Conservation (phyloP, 805 yeast species). For the Lachancea sp. region DNA sequence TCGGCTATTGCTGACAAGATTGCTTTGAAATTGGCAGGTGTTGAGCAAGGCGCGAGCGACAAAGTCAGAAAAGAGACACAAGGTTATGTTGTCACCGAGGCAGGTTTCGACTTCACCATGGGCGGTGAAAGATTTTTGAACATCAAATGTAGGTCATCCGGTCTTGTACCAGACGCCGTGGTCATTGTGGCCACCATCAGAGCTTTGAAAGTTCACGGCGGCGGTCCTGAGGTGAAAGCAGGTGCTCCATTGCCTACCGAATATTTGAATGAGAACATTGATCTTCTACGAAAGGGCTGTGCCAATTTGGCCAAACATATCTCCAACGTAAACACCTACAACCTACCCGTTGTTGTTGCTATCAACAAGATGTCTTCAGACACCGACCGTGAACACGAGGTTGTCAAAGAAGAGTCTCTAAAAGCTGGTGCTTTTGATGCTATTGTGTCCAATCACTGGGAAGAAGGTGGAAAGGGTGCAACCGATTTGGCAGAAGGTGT, state of each 20-base stretch:
- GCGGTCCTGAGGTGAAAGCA: slow-evolving; percentile 83
- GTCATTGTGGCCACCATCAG: slow-evolving; percentile 80
- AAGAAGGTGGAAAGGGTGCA: slow-evolving; percentile 79
- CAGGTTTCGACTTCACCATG: slow-evolving; percentile 88
- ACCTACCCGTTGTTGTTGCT: slow-evolving; percentile 77
- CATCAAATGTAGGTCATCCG: slow-evolving; percentile 78
- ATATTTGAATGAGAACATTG: slow-evolving; percentile 65
- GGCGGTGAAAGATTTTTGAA: slow-evolving; percentile 85
- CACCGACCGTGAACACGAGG: slow-evolving; percentile 58
- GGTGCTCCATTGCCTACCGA: slow-evolving; percentile 73
- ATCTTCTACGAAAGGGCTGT: slow-evolving; percentile 61
- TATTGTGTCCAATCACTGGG: slow-evolving; percentile 80
- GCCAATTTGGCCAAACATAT: slow-evolving; percentile 74
- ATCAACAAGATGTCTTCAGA: slow-evolving; percentile 75
- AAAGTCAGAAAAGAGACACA: slow-evolving; percentile 43
- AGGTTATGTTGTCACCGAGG: slow-evolving; percentile 81
- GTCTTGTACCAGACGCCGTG: slow-evolving; percentile 68
- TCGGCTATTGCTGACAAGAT: slow-evolving; percentile 76
- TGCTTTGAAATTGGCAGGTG: slow-evolving; percentile 76
- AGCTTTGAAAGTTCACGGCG: slow-evolving; percentile 82
- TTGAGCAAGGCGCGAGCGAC: slow-evolving; percentile 40
- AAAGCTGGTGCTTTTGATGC: slow-evolving; percentile 78
- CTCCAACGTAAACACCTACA: slow-evolving; percentile 61
- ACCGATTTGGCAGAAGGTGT: slow-evolving; percentile 67
- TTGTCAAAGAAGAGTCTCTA: slow-evolving; percentile 59